These are phyloP conservation scores for Rosa chinensis DNA, from an alignment of 306 rosid genomes.

Conservation along the genomic window DNA sequence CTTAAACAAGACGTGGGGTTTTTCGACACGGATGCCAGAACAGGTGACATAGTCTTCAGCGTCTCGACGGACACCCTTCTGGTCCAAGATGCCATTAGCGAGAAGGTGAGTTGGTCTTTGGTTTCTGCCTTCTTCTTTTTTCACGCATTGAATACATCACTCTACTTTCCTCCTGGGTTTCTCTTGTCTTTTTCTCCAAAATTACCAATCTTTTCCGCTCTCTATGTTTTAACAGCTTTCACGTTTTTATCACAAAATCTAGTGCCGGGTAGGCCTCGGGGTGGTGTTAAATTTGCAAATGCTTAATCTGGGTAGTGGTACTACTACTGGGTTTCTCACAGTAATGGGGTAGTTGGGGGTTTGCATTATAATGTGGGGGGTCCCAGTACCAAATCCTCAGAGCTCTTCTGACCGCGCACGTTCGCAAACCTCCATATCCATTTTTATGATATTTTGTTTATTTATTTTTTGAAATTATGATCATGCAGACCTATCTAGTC, in stretches of 20 bases:
- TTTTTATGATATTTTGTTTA: not conserved
- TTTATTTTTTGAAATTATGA: not conserved
- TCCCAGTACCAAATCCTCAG: constrained; percentile 8
- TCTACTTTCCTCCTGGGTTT: not conserved
- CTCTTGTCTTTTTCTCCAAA: not conserved
- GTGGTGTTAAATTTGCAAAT: not conserved
- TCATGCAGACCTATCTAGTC: not conserved
- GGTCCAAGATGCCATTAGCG: constrained; percentile 98
- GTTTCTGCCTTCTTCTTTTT: too few relatives aligned
- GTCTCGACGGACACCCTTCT: constrained; percentile 95
- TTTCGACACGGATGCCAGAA: constrained; percentile 95
- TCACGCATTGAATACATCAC: not conserved
- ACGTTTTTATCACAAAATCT: constrained; percentile 11
- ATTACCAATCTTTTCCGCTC: not conserved
- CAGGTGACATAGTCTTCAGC: constrained; percentile 96
- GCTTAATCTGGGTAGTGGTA: constrained; percentile 15
- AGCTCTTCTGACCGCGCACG: constrained; percentile 16
- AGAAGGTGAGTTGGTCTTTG: constrained; percentile 54
- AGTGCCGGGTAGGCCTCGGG: not conserved
- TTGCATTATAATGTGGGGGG: constrained; percentile 24
- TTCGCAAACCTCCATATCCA: not conserved
- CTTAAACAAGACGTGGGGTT: constrained; percentile 96
- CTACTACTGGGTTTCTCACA: not conserved
- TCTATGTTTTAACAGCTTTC: not conserved
- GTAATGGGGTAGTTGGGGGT: constrained; percentile 14